phyloP scores from a whole-genome alignment of 2,329 filamentous ascomycete species.

The Ophiostoma piceae region DNA sequence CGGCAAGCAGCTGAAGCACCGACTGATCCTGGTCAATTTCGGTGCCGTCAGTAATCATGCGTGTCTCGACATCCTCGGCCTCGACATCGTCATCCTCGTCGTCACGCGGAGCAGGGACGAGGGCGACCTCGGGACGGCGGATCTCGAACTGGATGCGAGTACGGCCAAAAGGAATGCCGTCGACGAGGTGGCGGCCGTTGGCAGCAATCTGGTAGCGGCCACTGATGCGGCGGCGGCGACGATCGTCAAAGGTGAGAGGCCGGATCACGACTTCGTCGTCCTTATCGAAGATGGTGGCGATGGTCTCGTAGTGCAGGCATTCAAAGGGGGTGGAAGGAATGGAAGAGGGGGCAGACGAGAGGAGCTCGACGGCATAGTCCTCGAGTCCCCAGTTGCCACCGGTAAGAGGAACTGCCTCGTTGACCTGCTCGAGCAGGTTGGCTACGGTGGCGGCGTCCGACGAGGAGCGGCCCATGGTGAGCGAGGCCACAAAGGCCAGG shows the following conservation, averaged over 20 bases:
- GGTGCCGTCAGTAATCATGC: slow-evolving; percentile 30
- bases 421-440: slow-evolving; percentile 70
- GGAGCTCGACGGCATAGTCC: slow-evolving; percentile 79
- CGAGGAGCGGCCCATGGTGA: slow-evolving; percentile 28
- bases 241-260: slow-evolving; percentile 52
- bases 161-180: slow-evolving; percentile 79
- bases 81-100: neutral
- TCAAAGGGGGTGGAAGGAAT: slow-evolving; percentile 59
- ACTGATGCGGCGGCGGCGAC: slow-evolving; percentile 64
- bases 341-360: slow-evolving; percentile 36
- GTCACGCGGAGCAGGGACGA: neutral
- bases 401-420: slow-evolving; percentile 76
- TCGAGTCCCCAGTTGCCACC: slow-evolving; percentile 78
- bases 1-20: slow-evolving; percentile 42
- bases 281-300: slow-evolving; percentile 66
- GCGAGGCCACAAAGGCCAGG: slow-evolving; percentile 62
- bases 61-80: neutral
- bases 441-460: slow-evolving; percentile 63
- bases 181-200: slow-evolving; percentile 75
- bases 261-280: slow-evolving; percentile 72
- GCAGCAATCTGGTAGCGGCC: slow-evolving; percentile 75
- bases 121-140: neutral
- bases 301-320: slow-evolving; percentile 76
- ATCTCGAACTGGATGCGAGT: slow-evolving; percentile 38
- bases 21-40: neutral